Evolutionary conservation across 2,329 filamentous ascomycete genomes (phyloP), one percentile per base, ranked within the genome.

Genomic region (Aureobasidium sp.): DNA sequence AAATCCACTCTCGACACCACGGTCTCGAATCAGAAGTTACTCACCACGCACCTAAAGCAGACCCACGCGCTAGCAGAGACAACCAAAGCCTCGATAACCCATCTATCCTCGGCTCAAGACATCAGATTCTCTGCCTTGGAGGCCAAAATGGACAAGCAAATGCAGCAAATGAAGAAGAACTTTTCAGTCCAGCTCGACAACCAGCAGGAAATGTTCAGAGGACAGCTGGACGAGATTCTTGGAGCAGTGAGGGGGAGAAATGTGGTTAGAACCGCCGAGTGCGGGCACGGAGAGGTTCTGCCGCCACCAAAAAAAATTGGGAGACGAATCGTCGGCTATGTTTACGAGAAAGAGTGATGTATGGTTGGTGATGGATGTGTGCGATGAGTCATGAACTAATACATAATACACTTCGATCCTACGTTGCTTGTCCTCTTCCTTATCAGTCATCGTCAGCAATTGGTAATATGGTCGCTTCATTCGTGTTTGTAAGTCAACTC

Each of bases 291-390:
- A 27, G 64, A 65, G 36, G 63, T 65, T 17, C 27, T 61, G 24
- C 62, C 64, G 12, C 64, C 64, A 34, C 64, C 64, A 8, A 64
- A 63, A 51, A 65, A 65, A 37, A 52, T 65, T 20, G 59, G 59
- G 27, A 52, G 60, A 32, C 59, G 55, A 34, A 29, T 65, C 46
- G 59, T 63, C 17, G 64, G 64, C 34, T 65, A 65, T 52, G 63
- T 63, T 36, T 65, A 65, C 41, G 57, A 63, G 53, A 57, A 59
- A 29, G 44, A 50, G 36, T 50, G 26, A 51, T 37, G 15, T 32
- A 17, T 34, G 47, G 27, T 34, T 50, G 29, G 47, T 34, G 17
- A 34, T 34, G 2, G 17, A 7, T 52, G 20, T 39, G 34, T 17
- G 1, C 20, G n/a, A 52, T 39, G 48, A 52, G 20, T 52, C 37